Evolutionary conservation across 257 asterid genomes (phyloP), one percentile per base, ranked within the genome.

Genomic region (Solanum lycopersicoides): DNA sequence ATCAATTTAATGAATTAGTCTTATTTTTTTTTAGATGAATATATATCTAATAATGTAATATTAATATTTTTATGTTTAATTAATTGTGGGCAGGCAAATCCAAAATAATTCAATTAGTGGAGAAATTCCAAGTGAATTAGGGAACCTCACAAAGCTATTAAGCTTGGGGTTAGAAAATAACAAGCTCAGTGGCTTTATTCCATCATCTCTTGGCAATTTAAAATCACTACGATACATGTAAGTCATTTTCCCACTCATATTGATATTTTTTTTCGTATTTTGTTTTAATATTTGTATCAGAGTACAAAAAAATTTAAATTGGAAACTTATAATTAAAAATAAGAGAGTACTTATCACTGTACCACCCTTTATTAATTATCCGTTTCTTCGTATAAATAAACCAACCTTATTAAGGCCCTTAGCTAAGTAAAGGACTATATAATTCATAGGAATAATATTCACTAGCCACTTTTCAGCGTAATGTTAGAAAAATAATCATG

Each of bases 201-300:
- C 95, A 25, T 42, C 89, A 13, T 83, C 90, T 82, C 87, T 93
- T 1, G 93, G 91, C 87, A 85, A 93, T 53, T 89, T 91, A 87
- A 87, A 77, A 89, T 73, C 39, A 37, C 25, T 91, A 84, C 75
- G 89, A 77, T 76, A 41, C 83, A 23, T 93, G 94, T 93, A 90
- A 83, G 91, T 2, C 10, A 37, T 83, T 21, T 20, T 9, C 18
- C 7, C 0, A 28, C 2, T 28, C 4, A 3, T 47, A 13, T 47
- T 2, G 1, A 47, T 44, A 44, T 47, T 14, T 45, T 0, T 4
- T 47, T 14, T 4, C 2, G 7, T 14, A 0, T 47, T 1, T 0
- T 28, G 0, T 7, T 68, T 30, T 1, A 9, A 25, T 28, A 7
- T 69, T 69, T 69, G 3, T 69, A 30, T 15, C 14, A 10, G 4